These are phyloP conservation scores for Leccinum subtestaceum DNA, from an alignment of 768 basidiomycete species.

Conservation along the genomic window DNA sequence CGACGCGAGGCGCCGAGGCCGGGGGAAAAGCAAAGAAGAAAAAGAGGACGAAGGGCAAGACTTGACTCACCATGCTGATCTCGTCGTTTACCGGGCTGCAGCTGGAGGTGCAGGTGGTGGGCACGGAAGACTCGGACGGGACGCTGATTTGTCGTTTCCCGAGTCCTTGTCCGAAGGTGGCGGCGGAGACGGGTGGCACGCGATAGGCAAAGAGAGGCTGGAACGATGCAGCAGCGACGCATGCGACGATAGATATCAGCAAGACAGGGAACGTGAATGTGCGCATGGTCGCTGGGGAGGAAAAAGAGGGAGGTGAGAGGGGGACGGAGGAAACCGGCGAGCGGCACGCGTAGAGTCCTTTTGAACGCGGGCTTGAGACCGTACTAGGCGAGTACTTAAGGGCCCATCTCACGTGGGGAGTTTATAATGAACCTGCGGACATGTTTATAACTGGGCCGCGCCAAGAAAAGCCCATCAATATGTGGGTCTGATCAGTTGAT, in stretches of 20 bases:
- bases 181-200: neutral
- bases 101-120: slow-evolving; percentile 23
- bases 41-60: neutral
- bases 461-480: neutral
- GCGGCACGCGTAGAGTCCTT: neutral
- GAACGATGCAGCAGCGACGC: slow-evolving; percentile 1
- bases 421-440: neutral
- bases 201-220: slow-evolving; percentile 3
- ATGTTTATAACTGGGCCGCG: slow-evolving; percentile 1
- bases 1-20: neutral
- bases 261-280: neutral
- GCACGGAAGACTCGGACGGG: slow-evolving; percentile 10
- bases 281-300: slow-evolving; percentile 15
- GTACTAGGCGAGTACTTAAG: neutral
- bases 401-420: neutral
- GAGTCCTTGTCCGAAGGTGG: neutral
- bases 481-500: neutral
- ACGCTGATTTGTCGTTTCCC: slow-evolving; percentile 21
- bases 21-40: neutral
- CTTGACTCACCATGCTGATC: slow-evolving; percentile 19
- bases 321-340: neutral
- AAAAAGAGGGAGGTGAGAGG: slow-evolving; percentile 1
- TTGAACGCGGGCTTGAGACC: neutral
- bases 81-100: slow-evolving; percentile 27
- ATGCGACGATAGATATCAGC: slow-evolving; percentile 3